These are phyloP conservation scores for Colletotrichum sp. DNA, from an alignment of 2,329 filamentous ascomycete species.

Conservation along the genomic window DNA sequence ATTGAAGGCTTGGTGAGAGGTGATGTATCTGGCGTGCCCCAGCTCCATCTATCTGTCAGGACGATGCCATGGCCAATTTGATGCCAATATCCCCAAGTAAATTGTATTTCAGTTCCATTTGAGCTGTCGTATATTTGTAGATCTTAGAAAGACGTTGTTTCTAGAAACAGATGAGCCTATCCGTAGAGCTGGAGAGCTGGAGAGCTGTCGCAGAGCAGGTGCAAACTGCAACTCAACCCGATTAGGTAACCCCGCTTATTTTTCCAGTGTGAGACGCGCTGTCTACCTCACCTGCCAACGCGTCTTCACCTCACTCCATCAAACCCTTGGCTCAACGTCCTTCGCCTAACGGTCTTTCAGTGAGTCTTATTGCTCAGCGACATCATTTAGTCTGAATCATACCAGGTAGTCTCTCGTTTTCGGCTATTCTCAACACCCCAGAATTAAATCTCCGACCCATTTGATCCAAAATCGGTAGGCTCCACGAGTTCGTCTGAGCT, in stretches of 20 bases:
- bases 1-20: neutral
- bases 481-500: neutral
- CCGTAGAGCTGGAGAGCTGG: neutral
- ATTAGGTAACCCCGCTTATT: slow-evolving; percentile 4
- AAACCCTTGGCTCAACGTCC: neutral
- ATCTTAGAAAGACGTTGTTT: neutral
- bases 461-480: neutral
- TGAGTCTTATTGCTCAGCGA: neutral
- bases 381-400: neutral
- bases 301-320: neutral
- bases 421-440: neutral
- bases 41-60: neutral
- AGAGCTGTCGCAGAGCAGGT: neutral
- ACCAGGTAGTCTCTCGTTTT: neutral
- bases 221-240: neutral
- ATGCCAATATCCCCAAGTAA: neutral
- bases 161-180: neutral
- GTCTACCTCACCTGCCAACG: neutral
- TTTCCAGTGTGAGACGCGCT: neutral
- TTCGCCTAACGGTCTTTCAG: too few relatives aligned
- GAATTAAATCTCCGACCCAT: neutral
- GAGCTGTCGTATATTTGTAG: neutral
- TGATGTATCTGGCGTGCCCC: neutral
- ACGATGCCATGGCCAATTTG: neutral
- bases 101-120: neutral